phyloP scores from a whole-genome alignment of 495 filamentous ascomycete species.

The Talaromyces stipitatus region DNA sequence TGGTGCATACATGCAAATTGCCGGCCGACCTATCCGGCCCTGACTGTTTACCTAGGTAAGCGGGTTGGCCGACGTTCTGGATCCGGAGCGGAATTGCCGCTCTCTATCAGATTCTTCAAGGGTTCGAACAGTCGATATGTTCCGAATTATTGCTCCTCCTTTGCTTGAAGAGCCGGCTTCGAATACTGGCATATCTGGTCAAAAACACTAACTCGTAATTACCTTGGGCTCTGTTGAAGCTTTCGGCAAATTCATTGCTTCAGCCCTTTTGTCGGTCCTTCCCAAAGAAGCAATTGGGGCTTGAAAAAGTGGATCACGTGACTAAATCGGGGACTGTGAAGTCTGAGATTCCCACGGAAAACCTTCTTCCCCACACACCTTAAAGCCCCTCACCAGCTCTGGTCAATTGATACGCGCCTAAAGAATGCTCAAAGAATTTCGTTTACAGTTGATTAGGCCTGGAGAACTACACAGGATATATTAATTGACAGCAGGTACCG shows the following conservation, averaged over 20 bases:
- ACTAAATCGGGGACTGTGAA: background rate
- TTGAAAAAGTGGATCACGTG: background rate
- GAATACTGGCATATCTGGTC: background rate
- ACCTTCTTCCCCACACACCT: background rate
- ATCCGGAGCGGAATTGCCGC: background rate
- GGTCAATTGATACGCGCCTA: too few species aligned
- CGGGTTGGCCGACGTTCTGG: background rate
- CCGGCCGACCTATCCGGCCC: background rate
- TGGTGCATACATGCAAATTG: background rate
- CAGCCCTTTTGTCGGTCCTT: too few species aligned
- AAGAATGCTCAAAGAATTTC: too few species aligned
- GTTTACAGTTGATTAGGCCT: too few species aligned
- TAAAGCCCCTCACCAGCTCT: too few species aligned
- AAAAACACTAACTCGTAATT: background rate
- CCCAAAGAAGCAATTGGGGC: background rate
- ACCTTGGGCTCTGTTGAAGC: too few species aligned
- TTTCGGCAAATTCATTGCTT: too few species aligned
- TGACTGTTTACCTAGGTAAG: background rate
- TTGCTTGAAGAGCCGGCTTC: background rate
- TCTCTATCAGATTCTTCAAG: background rate
- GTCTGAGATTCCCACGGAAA: background rate
- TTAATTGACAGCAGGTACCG: too few species aligned
- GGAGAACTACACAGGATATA: too few species aligned
- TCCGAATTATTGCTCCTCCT: background rate
- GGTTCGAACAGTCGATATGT: background rate